Base-by-base conservation (phyloP, 305 asterid species). In the Ruellia speciosa region DNA sequence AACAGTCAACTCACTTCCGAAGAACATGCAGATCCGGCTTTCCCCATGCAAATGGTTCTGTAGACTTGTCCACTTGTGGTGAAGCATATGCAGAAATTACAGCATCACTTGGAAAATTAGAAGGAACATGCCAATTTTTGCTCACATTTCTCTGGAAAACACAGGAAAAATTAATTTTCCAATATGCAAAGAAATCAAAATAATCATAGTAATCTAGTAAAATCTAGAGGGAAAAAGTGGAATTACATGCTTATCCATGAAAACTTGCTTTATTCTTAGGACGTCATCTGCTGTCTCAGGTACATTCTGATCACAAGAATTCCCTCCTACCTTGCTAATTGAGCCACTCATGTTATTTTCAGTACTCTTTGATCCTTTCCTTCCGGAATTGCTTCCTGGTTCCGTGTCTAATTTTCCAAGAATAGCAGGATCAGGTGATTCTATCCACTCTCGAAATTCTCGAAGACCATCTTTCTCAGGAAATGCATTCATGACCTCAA, bases 61-160 rank as follows among this genome's bases (percentile, higher is more conserved):
- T 86, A 40, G 97, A 84, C 75, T 82, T 88, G 61, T 88, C 99
- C 66, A 92, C 97, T 78, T 87, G 96, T 3, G 99, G 96, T 74
- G 92, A 78, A 59, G 64, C 73, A 68, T 92, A 88, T 33, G 97
- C 99, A 14, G 81, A 77, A 66, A 81, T 76, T 69, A 92, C 97
- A 34, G 84, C 86, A 71, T 79, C 89, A 70, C 97, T 88, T 18
- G 99, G 99, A 73, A 88, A 88, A 28, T 96, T 61, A 54, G 92
- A 70, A 65, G 96, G 87, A 58, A 92, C 70, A 65, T 92, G 95
- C 97, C 99, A 86, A 73, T 88, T 88, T 80, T 92, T 92, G 81
- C 99, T 92, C 69, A 92, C 95, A 62, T 86, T 92, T 79, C 99
- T 84, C 97, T 88, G 86, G 70, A 45, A 50, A 70, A 45, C 54